phyloP scores from a whole-genome alignment of 306 rosid species.

The Cucumis sativus region DNA sequence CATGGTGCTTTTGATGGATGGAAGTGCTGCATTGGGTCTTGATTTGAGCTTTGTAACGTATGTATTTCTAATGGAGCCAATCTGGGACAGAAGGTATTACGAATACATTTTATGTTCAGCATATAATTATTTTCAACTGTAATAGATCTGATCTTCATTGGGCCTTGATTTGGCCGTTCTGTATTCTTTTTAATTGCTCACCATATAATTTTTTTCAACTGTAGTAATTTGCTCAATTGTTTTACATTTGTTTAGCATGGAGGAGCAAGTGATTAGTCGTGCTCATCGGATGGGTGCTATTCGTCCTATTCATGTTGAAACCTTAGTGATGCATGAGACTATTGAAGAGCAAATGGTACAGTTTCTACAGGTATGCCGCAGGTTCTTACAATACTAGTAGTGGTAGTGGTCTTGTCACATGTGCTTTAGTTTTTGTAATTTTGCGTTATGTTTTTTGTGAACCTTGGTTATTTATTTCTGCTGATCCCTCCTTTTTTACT shows the following conservation, averaged over 20 bases:
- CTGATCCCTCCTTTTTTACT: background rate
- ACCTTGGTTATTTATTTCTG: background rate
- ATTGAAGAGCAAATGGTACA: conserved; percentile 93
- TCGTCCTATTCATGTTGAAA: conserved; percentile 87
- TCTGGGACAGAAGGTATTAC: conserved; percentile 89
- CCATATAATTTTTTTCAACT: background rate
- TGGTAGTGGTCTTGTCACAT: background rate
- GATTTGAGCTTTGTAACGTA: conserved; percentile 89
- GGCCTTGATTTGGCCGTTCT: too few species aligned
- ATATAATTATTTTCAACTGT: background rate
- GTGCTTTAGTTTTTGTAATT: background rate
- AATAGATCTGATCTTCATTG: too few species aligned
- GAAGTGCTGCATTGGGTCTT: conserved; percentile 97
- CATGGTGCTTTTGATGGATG: conserved; percentile 93
- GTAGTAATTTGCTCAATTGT: conserved; percentile 3
- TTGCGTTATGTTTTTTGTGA: background rate
- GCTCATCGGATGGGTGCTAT: conserved; percentile 99
- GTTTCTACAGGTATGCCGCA: conserved; percentile 50
- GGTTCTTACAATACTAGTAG: background rate
- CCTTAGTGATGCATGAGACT: conserved; percentile 83
- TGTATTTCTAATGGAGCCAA: conserved; percentile 93
- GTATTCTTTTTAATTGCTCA: too few species aligned
- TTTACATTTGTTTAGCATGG: conserved; percentile 48
- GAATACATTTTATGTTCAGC: conserved; percentile 1
- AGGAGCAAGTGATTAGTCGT: conserved; percentile 97